Evolutionary conservation across 352 stramenopile species (phyloP).

Genomic region (Phytophthora europaea): DNA sequence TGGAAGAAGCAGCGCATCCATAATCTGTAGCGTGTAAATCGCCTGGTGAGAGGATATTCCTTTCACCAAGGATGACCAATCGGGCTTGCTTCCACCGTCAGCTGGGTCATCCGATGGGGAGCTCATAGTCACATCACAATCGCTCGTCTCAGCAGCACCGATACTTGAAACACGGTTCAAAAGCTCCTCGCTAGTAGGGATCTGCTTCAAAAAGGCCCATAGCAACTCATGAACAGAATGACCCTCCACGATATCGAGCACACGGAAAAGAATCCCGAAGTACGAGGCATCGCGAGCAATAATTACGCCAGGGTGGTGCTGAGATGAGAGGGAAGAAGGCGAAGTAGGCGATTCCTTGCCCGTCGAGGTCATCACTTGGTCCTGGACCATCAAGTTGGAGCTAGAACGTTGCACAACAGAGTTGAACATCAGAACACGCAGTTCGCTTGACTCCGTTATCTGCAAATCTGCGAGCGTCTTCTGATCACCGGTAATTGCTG

Average conservation of each 20-base stretch:
- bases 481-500: slow-evolving; percentile 75
- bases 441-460: slow-evolving; percentile 80
- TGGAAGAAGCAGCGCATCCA: slow-evolving; percentile 84
- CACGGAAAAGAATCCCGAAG: slow-evolving; percentile 87
- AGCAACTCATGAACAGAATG: slow-evolving; percentile 75
- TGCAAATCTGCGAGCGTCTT: slow-evolving; percentile 87
- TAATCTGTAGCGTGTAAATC: slow-evolving; percentile 91
- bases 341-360: slow-evolving; percentile 30
- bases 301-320: slow-evolving; percentile 69
- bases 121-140: slow-evolving; percentile 60
- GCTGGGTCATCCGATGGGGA: slow-evolving; percentile 27
- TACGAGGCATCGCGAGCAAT: slow-evolving; percentile 77
- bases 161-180: slow-evolving; percentile 71
- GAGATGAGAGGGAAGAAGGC: slow-evolving; percentile 20
- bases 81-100: slow-evolving; percentile 40
- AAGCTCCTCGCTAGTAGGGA: slow-evolving; percentile 81
- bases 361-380: slow-evolving; percentile 44
- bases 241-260: slow-evolving; percentile 73
- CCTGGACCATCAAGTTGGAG: slow-evolving; percentile 45
- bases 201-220: slow-evolving; percentile 87
- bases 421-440: slow-evolving; percentile 88
- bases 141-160: slow-evolving; percentile 38
- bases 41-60: slow-evolving; percentile 83
- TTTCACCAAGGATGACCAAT: slow-evolving; percentile 77
- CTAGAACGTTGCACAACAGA: slow-evolving; percentile 70